Percentiles rank a stretch among this genome's conserved stretches.
Evolutionary conservation across 2,329 filamentous ascomycete genomes (phyloP).

Genomic region (Aspergillus fumigatus): DNA sequence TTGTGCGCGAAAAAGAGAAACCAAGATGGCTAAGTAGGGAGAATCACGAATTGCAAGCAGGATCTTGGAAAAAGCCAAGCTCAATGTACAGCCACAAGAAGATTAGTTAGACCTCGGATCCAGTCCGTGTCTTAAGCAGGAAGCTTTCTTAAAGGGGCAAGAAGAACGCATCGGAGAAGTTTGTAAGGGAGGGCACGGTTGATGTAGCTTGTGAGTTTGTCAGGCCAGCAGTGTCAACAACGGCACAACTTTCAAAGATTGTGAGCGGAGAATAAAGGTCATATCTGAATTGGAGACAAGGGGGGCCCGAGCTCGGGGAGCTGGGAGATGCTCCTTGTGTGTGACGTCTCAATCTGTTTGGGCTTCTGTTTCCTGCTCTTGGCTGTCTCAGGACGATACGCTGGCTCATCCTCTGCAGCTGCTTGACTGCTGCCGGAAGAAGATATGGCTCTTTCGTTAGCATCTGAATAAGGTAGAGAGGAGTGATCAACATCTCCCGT

Average conservation of each 20-base stretch:
- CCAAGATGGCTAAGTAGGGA: neutral
- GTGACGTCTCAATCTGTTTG: slow-evolving; percentile 31
- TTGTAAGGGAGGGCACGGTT: neutral
- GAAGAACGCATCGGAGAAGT: neutral
- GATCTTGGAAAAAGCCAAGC: neutral
- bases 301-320: slow-evolving; percentile 46
- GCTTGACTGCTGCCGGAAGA: slow-evolving; percentile 62
- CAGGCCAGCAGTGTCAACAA: slow-evolving; percentile 11
- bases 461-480: slow-evolving; percentile 14
- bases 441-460: slow-evolving; percentile 56
- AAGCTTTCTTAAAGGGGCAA: neutral
- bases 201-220: neutral
- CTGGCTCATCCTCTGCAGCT: slow-evolving; percentile 34
- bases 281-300: slow-evolving; percentile 46
- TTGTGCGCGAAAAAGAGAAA: neutral
- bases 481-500: slow-evolving; percentile 19
- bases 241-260: neutral
- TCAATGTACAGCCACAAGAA: slow-evolving; percentile 7
- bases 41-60: neutral
- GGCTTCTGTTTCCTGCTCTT: slow-evolving; percentile 28
- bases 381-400: slow-evolving; percentile 27
- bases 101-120: slow-evolving; percentile 12
- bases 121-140: slow-evolving; percentile 13
- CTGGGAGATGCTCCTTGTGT: slow-evolving; percentile 37
- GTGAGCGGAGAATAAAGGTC: neutral